phyloP scores from a whole-genome alignment of 805 yeast genomes.

The Kockiozyma suomiensis region DNA sequence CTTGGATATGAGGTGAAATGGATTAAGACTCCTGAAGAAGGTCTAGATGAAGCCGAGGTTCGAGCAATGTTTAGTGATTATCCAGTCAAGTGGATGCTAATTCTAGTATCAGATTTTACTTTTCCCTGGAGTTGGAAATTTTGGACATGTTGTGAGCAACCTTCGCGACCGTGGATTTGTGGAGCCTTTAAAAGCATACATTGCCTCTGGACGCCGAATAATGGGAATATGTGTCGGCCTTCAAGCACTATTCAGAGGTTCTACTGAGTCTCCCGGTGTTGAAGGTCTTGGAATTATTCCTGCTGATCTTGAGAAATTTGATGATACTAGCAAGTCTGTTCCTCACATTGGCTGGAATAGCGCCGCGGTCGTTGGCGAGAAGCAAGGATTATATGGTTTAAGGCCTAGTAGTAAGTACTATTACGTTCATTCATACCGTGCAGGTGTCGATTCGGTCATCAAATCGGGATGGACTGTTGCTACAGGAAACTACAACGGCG shows the following conservation, averaged over 20 bases:
- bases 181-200: conserved; percentile 66
- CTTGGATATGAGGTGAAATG: conserved; percentile 71
- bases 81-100: background rate
- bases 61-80: background rate
- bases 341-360: conserved; percentile 98
- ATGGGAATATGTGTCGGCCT: conserved; percentile 99
- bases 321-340: conserved; percentile 69
- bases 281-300: conserved; percentile 64
- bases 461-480: conserved; percentile 70
- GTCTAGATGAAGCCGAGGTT: conserved; percentile 49
- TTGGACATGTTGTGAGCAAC: conserved; percentile 86
- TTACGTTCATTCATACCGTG: conserved; percentile 94
- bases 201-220: conserved; percentile 75
- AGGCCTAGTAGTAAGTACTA: conserved; percentile 74
- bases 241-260: conserved; percentile 75
- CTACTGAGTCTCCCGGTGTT: conserved; percentile 70
- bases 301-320: conserved; percentile 61
- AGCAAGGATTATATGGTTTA: conserved; percentile 57
- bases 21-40: conserved; percentile 60
- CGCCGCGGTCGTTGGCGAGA: conserved; percentile 39
- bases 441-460: conserved; percentile 48
- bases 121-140: conserved; percentile 97
- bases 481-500: conserved; percentile 70
- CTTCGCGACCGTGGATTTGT: conserved; percentile 63
- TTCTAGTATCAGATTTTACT: conserved; percentile 51